phyloP scores from a whole-genome alignment of 2,329 filamentous ascomycete species.

The Talaromyces sp. region DNA sequence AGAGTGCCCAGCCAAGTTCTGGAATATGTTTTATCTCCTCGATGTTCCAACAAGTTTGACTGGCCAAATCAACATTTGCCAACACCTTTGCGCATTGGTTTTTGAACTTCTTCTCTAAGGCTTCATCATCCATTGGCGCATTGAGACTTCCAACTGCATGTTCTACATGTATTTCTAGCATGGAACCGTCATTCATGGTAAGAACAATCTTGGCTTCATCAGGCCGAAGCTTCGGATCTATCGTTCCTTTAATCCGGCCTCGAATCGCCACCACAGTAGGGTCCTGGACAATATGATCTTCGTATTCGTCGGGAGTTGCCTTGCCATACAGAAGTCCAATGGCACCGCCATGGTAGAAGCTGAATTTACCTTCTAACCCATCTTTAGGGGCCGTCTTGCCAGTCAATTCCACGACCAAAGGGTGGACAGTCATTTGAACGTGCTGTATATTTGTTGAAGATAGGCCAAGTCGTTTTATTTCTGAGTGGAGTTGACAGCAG shows the following conservation, averaged over 20 bases:
- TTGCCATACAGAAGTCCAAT: conserved; percentile 49
- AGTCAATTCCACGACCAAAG: conserved; percentile 50
- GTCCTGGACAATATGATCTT: conserved; percentile 44
- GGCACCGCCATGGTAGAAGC: conserved; percentile 52
- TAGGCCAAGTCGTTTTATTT: conserved; percentile 29
- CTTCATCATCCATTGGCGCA: conserved; percentile 43
- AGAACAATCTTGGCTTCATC: conserved; percentile 39
- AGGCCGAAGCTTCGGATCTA: conserved; percentile 35
- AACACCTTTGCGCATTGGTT: conserved; percentile 44
- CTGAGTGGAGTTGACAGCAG: conserved; percentile 43
- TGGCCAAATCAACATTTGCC: conserved; percentile 35
- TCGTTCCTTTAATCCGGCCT: conserved; percentile 42
- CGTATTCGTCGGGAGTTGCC: conserved; percentile 49
- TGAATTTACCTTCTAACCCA: conserved; percentile 52
- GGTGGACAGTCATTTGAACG: conserved; percentile 46
- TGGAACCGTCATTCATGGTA: conserved; percentile 9
- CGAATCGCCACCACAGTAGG: conserved; percentile 38
- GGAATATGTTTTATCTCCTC: conserved; percentile 26
- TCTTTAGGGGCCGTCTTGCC: conserved; percentile 47
- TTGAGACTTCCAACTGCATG: conserved; percentile 50
- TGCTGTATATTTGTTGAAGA: conserved; percentile 30
- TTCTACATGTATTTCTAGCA: conserved; percentile 42
- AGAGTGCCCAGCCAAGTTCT: background rate
- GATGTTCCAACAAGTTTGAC: conserved; percentile 27
- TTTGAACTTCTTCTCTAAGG: conserved; percentile 47